Base-by-base conservation (phyloP, 1,284 basidiomycete genomes). In the Laetiporus sulphureus region DNA sequence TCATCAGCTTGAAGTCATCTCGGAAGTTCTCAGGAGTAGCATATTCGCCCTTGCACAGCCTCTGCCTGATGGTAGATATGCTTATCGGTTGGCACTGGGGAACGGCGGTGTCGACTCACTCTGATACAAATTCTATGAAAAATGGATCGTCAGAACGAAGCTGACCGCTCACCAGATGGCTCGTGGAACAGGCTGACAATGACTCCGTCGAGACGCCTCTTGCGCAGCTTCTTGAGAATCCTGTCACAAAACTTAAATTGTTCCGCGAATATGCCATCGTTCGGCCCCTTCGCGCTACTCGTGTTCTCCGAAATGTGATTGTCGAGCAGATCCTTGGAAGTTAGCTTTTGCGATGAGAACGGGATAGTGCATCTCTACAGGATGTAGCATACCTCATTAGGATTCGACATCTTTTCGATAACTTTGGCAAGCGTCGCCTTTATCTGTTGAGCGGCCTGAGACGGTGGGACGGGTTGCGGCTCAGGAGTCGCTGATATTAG, bases 1-100 rank as follows among this genome's bases (percentile, higher is more conserved):
- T 85, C 81, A 99, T 91, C 49, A 95, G 72, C 61, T 88, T 87
- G 69, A 98, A 90, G 66, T 99, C 96, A 15, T 85, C 80, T 49
- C 84, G 80, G 59, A 98, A 93, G 56, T 84, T 83, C 29, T 77
- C 70, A 1, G 87, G 81, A 21, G 75, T 82, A 3, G 77, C 56
- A 61, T 98, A 99, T 49, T 83, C 77, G 46, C 76, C 71, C 25
- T 71, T 69, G 34, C 90, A 83, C 36, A 99, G 72, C 63, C 92
- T 94, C 60, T 69, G 76, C 53, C 80, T 79, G 72, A 97, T 92
- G 5, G 88, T 91, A n/a, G 77, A 73, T 43, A 97, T 59, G 62
- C 98, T 93, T 83, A 99, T 98, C 2, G 96, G 95, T 55, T 83
- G 79, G 62, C 98, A 99, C 22, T 77, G 72, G 0, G 94, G 94